Evolutionary conservation across 108 stramenopile species (phyloP), one percentile per base, ranked within the genome.

Genomic region (Skeletonema grethae): DNA sequence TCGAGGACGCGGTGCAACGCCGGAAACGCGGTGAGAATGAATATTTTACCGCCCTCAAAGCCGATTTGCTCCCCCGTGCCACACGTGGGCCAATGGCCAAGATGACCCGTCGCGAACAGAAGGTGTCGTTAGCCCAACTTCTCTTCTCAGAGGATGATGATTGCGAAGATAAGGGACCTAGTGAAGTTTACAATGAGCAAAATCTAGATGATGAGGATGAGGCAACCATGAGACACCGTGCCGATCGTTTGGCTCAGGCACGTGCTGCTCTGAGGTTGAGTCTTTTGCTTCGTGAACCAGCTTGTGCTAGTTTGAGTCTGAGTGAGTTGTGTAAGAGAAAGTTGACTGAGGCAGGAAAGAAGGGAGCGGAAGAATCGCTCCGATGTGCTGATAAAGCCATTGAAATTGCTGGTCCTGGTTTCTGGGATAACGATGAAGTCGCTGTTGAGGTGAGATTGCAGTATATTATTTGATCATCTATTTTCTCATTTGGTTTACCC

Each of bases 291-390:
- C 84, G 91, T 59, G 95, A 96, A 73, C 87, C 91, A 29, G 92
- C 92, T 5, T 96, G 95, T 72, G 85, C 89, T 8, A 87, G 87
- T 83, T 71, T 96, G 43, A 87, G 89, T 84, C 73, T 96, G 36
- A 85, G 90, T 8, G 95, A 96, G 83, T 87, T 96, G 41, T 91
- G 92, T 67, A 96, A 96, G 78, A 88, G 95, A 50, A 86, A 82
- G 36, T 68, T 96, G 50, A 83, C 86, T 15, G 77, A 73, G 46
- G 74, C 76, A 38, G 92, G 91, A 45, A 92, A 92, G 81, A 78
- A 70, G 3, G 92, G 92, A 13, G 95, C 90, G 10, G 88, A 88
- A 59, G 90, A 83, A 39, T 92, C 95, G 15, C 74, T 93, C 34
- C 85, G 95, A 63, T 92, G 91, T 72, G 92, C 92, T 22, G 85